phyloP scores from a whole-genome alignment of 2,329 filamentous ascomycete species.

The Colletotrichum gloeosporioides region DNA sequence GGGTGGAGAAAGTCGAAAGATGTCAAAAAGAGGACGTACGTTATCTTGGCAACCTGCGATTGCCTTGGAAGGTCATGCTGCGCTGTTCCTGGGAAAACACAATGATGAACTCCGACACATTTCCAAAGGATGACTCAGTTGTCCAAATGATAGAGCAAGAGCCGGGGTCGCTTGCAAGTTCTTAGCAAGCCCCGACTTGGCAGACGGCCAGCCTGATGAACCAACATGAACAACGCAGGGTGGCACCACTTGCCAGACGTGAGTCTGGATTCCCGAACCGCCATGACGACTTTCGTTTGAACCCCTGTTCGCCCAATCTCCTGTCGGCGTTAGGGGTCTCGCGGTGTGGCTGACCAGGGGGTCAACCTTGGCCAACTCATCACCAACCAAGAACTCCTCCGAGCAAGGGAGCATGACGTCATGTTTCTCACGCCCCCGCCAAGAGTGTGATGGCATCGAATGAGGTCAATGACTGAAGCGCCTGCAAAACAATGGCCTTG shows the following conservation, averaged over 20 bases:
- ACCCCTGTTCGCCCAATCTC: not conserved
- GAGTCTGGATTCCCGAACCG: not conserved
- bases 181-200: not conserved
- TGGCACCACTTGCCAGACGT: not conserved
- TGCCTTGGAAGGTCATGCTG: not conserved
- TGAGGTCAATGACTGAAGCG: conserved; percentile 12
- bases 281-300: not conserved
- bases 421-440: not conserved
- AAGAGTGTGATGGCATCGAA: conserved; percentile 2
- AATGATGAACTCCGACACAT: not conserved
- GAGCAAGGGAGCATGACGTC: conserved; percentile 7
- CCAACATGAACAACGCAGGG: not conserved
- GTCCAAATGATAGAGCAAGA: not conserved
- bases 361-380: conserved; percentile 6
- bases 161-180: not conserved
- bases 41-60: not conserved
- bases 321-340: not conserved
- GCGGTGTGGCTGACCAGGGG: conserved; percentile 15
- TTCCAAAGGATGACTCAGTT: not conserved
- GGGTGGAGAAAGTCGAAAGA: not conserved
- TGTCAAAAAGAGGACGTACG: not conserved
- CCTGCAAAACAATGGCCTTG: not conserved
- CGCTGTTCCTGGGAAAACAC: not conserved
- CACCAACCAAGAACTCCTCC: not conserved
- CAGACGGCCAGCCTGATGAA: not conserved